Base-by-base conservation (phyloP, 441 rosid species). In the Populus hybrid region DNA sequence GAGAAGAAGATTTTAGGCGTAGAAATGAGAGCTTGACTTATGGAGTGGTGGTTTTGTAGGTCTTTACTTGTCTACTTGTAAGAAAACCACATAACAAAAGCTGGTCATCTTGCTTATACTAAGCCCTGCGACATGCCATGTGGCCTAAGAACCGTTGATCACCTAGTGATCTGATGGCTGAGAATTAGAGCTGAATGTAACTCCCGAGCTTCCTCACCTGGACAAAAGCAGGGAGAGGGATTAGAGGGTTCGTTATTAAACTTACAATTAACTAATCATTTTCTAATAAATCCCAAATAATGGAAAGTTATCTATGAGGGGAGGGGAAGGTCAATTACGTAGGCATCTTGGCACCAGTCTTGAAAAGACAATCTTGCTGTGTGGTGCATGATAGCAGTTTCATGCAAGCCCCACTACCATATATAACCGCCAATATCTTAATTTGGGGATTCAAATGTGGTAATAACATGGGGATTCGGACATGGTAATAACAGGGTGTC, bases 131-230 rank as follows among this genome's bases (percentile, higher is more conserved):
- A 84, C 72, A 68, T n/a, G 87, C 85, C 80, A 82, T 75, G 32
- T 77, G 84, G 83, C 70, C n/a, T 73, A 70, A 76, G 30, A 70
- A 73, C 81, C 85, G 78, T 85, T 68, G 86, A 89, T 87, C 70
- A 57, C 34, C 8, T 3, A 23, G 28, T n/a, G 20, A 88, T 87
- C 89, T 76, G 57, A 84, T 83, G 90, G 86, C 28, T 79, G 81
- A 73, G 74, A 71, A 61, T 84, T 23, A 61, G 50, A 68, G 63
- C 21, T 81, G 68, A 61, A 10, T 84, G 86, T 85, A 90, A 90
- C 94, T 81, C 89, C 89, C 85, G 83, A 86, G 85, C 88, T 90
- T 88, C 88, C 85, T 79, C 81, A 69, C 83, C 76, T 69, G 1
- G 81, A 81, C 74, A 76, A 81, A 76, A 76, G 68, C 50, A 32